Evolutionary conservation across 2,329 filamentous ascomycete species (phyloP).

Genomic region (Pseudogymnoascus sp.): DNA sequence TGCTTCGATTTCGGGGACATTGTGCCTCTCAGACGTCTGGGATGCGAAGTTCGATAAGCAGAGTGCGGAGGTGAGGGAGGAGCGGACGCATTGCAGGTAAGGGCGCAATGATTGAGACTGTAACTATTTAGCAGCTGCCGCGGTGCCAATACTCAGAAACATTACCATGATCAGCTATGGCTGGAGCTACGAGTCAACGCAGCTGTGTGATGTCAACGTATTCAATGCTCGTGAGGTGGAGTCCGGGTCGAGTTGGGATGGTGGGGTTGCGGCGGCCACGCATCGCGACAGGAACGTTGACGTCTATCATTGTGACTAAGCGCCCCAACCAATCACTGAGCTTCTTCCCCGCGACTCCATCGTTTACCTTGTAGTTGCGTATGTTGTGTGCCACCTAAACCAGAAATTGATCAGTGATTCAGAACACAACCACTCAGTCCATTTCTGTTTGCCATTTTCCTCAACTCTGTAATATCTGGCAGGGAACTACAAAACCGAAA

Average conservation of each 20-base stretch:
- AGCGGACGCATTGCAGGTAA: slow-evolving; percentile 93
- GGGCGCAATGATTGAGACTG: slow-evolving; percentile 94
- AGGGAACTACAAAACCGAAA: slow-evolving; percentile 1
- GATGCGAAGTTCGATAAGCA: slow-evolving; percentile 96
- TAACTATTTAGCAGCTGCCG: not conserved
- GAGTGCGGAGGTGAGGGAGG: slow-evolving; percentile 87
- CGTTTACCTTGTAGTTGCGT: slow-evolving; percentile 8
- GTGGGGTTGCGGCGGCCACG: slow-evolving; percentile 10
- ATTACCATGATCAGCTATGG: slow-evolving; percentile 10
- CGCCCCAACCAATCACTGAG: slow-evolving; percentile 5
- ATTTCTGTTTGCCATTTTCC: not conserved
- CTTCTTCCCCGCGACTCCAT: slow-evolving; percentile 7
- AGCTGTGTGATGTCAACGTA: slow-evolving; percentile 11
- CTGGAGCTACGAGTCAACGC: slow-evolving; percentile 4
- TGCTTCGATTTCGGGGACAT: slow-evolving; percentile 95
- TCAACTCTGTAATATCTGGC: not conserved
- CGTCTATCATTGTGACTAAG: slow-evolving; percentile 11
- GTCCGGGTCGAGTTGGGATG: slow-evolving; percentile 11
- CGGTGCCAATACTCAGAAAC: not conserved
- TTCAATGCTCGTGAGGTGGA: slow-evolving; percentile 9
- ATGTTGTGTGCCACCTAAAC: slow-evolving; percentile 6
- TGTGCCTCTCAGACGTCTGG: slow-evolving; percentile 92
- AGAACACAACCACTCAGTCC: not conserved
- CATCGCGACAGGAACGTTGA: slow-evolving; percentile 11
- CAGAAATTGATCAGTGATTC: slow-evolving; percentile 10